Evolutionary conservation across 2,329 filamentous ascomycete species (phyloP).

Genomic region (Remersonia thermophila): DNA sequence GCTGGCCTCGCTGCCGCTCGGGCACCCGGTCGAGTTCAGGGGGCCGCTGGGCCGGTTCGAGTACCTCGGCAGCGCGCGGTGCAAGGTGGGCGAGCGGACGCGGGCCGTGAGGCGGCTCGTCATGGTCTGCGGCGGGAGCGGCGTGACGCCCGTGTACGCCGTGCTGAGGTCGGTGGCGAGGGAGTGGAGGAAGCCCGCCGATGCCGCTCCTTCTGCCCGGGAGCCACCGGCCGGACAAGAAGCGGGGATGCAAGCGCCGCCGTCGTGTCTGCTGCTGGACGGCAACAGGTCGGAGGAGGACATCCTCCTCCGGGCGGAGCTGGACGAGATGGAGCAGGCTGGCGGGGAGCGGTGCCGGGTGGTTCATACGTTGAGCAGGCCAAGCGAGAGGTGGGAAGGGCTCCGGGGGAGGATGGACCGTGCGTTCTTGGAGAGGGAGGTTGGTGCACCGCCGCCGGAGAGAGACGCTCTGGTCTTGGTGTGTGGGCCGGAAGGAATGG

Average conservation of each 20-base stretch:
- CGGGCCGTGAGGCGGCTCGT: conserved; percentile 54
- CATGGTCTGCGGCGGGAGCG: conserved; percentile 84
- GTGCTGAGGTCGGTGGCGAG: conserved; percentile 63
- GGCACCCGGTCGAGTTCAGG: conserved; percentile 70
- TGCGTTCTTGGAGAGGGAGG: conserved; percentile 48
- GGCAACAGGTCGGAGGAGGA: conserved; percentile 69
- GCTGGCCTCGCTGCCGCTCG: conserved; percentile 59
- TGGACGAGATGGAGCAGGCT: conserved; percentile 48
- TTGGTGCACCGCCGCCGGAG: conserved; percentile 28
- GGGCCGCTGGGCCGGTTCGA: conserved; percentile 79
- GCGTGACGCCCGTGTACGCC: conserved; percentile 84
- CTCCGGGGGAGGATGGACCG: conserved; percentile 53
- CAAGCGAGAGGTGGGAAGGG: conserved; percentile 54
- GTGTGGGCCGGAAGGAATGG: conserved; percentile 67
- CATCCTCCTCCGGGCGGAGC: conserved; percentile 64
- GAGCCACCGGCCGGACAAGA: too few species aligned
- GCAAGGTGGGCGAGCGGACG: conserved; percentile 42
- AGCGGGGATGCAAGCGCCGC: conserved; percentile 57
- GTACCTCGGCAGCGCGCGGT: conserved; percentile 57
- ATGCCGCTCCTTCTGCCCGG: too few species aligned
- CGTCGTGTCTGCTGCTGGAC: conserved; percentile 60
- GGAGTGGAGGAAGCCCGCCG: too few species aligned
- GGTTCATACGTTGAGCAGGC: conserved; percentile 56
- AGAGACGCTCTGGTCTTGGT: conserved; percentile 56
- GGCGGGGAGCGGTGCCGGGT: conserved; percentile 49